Conservation (phyloP, 2,329 filamentous ascomycete genomes). For the Hymenoscyphus salicellus region DNA sequence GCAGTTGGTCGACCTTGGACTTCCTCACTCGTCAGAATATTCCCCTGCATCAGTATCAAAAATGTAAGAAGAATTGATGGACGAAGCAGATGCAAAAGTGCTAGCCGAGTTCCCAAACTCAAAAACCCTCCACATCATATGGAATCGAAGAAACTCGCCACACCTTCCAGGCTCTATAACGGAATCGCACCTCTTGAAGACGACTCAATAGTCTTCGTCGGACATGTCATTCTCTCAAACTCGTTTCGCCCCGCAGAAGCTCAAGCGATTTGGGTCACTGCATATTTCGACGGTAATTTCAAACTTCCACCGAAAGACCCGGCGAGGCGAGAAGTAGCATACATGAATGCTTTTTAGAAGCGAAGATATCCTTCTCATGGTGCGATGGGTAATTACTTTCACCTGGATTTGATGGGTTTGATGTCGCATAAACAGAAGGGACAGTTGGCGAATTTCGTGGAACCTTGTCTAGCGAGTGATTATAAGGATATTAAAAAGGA, state of each 20-base stretch:
- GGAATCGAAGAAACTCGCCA: not conserved
- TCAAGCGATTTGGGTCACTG: slow-evolving; percentile 6
- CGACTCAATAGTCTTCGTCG: not conserved
- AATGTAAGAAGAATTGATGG: slow-evolving; percentile 25
- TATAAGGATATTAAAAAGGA: not conserved
- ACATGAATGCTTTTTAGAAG: slow-evolving; percentile 7
- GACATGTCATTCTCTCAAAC: not conserved
- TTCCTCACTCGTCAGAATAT: slow-evolving; percentile 24
- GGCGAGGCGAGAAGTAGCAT: slow-evolving; percentile 1
- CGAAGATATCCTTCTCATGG: not conserved
- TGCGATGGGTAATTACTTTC: not conserved
- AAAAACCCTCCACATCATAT: not conserved
- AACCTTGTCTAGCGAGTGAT: not conserved
- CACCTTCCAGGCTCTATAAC: not conserved
- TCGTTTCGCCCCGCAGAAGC: not conserved
- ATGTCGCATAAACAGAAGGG: not conserved
- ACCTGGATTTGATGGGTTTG: not conserved
- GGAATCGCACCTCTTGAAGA: slow-evolving; percentile 1
- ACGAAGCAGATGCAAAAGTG: not conserved
- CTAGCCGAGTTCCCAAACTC: not conserved
- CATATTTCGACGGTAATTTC: slow-evolving; percentile 1
- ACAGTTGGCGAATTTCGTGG: too few species aligned
- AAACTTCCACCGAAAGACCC: not conserved
- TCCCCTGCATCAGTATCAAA: slow-evolving; percentile 19
- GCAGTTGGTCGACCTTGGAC: slow-evolving; percentile 20